Base-by-base conservation (phyloP, 192 early-diverging fungal genomes). In the Dissophora ornata region DNA sequence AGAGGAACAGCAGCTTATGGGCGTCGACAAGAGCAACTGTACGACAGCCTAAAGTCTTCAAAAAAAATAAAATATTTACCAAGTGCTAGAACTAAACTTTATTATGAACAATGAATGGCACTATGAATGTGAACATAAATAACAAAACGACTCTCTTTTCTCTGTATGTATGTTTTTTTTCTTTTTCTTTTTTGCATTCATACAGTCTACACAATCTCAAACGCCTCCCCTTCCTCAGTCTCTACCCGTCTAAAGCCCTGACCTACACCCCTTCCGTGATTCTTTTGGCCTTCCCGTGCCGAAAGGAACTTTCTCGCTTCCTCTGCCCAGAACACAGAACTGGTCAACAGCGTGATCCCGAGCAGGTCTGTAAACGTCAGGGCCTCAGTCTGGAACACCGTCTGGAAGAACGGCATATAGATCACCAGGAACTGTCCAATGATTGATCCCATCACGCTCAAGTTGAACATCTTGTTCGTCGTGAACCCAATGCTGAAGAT, bases 311-410 rank as follows among this genome's bases (percentile, higher is more conserved):
- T 98, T 67, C 88, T 78, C n/a, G 81, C 70, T 79, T 97, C 96
- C 69, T 96, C 95, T 9, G 92, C 84, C 91, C 89, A 90, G 60
- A 96, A 90, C 6, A 98, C 95, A 5, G 84, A 73, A 47, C 89
- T 91, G 42, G 92, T 87, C 21, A 97, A 52, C 19, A 86, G 19
- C 15, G 87, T 65, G 57, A 98, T 87, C 57, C 87, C 86, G 29
- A 87, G 22, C 30, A 95, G 70, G 56, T 98, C 97, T 15, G 75
- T 80, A 7, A 96, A 55, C n/a, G 82, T 80, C 36, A 98, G 68
- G 3, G 93, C 89, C 69, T 93, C 92, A 0, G 97, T 98, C 83
- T 97, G 95, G 83, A 98, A 98, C 46, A 98, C 91, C 22, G 79
- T 61, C 81, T 98, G 96, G 78, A 98, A 84, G 61, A 95, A 92